Base-by-base conservation (phyloP, 1,284 basidiomycete genomes). In the Leccinum fuscescens region DNA sequence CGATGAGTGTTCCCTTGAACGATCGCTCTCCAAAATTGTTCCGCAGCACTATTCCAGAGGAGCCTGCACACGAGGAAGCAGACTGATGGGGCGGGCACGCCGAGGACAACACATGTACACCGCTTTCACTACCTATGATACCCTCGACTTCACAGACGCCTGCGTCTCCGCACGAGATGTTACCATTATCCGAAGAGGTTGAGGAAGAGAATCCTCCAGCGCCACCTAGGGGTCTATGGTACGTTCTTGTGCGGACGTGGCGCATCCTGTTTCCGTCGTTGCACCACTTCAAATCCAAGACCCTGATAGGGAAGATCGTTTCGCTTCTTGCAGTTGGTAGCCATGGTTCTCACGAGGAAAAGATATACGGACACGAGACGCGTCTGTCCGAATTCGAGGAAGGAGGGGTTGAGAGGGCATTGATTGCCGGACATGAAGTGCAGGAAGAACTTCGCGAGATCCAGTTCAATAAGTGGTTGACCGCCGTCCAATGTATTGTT, bases 251-350 rank as follows among this genome's bases (percentile, higher is more conserved):
- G 3, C 77, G 78, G 42, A 76, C 80, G 0, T 80, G 75, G 55
- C 82, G 88, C 65, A 84, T 86, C 1, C 79, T 98, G 12, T 97
- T 97, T 76, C 96, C 96, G 0, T 93, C 95, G 0, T 76, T 99
- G 5, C 86, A 91, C 62, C 80, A 86, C 60, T 90, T 97, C 73
- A 67, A 78, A 29, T 78, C 81, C 52, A 96, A 96, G 74, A 88
- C 89, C 9, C 68, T 86, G 57, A 65, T 91, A 6, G 91, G 90
- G 4, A 87, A 87, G 74, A 76, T 92, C 20, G 88, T 92, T 0
- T 86, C 90, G 0, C 67, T 97, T 14, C 82, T 96, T 58, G 94
- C 94, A 6, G 87, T 31, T 66, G 75, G 80, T 14, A 69, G 68
- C 37, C 60, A 69, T 22, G 72, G 73, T 12, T 66, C 67, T n/a